Conservation (phyloP, 306 rosid genomes). For the Delonix regia region DNA sequence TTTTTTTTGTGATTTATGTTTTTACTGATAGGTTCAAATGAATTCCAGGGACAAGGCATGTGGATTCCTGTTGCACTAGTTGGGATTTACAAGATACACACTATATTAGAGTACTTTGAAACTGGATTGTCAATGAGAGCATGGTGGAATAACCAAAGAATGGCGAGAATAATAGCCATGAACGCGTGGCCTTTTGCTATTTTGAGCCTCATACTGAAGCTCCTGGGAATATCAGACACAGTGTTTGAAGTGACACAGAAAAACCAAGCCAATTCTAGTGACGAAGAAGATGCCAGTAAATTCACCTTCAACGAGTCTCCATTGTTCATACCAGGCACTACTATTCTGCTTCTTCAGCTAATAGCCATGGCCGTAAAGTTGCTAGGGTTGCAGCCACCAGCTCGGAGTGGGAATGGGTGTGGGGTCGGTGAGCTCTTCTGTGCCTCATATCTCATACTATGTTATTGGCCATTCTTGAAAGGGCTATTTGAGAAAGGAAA, state of each 20-base stretch:
- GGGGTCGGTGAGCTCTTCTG: constrained; percentile 55
- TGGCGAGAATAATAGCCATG: constrained; percentile 51
- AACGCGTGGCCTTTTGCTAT: constrained; percentile 58
- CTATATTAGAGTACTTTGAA: constrained; percentile 41
- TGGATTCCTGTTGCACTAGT: constrained; percentile 48
- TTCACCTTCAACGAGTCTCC: constrained; percentile 70
- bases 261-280: constrained; percentile 32
- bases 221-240: constrained; percentile 55
- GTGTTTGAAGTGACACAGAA: constrained; percentile 70
- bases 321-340: constrained; percentile 54
- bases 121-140: constrained; percentile 49
- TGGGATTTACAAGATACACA: constrained; percentile 36
- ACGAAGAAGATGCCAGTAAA: constrained; percentile 36
- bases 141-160: constrained; percentile 86
- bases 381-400: constrained; percentile 32
- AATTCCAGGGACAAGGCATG: constrained; percentile 43
- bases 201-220: constrained; percentile 46
- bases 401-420: constrained; percentile 32
- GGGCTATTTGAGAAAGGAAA: constrained; percentile 62
- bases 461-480: constrained; percentile 62
- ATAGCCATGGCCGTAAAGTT: constrained; percentile 38
- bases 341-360: constrained; percentile 62
- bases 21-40: background rate
- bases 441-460: constrained; percentile 45
- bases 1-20: background rate